These are phyloP conservation scores for Colletotrichum plurivorum DNA, from an alignment of 2,329 filamentous ascomycete species.

Conservation along the genomic window DNA sequence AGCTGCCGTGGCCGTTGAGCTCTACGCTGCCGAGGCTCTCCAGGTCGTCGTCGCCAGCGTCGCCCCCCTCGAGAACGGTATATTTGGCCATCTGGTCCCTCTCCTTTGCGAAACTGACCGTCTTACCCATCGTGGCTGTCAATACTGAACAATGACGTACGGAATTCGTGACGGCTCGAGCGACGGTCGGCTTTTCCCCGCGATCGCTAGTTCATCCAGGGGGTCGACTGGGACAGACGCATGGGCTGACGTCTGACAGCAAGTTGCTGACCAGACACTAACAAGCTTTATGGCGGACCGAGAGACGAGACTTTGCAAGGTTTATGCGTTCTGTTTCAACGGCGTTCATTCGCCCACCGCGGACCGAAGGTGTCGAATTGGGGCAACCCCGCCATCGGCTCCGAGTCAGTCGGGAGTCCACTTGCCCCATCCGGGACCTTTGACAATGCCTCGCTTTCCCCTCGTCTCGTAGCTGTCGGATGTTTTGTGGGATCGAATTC, in stretches of 20 bases:
- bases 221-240: background rate
- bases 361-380: slow-evolving; percentile 4
- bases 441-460: background rate
- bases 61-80: slow-evolving; percentile 5
- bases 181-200: background rate
- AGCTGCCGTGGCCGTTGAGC: background rate
- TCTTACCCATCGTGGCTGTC: slow-evolving; percentile 18
- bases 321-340: slow-evolving; percentile 6
- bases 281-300: slow-evolving; percentile 2
- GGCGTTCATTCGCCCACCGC: background rate
- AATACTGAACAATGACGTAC: too few species aligned
- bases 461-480: background rate
- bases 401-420: slow-evolving; percentile 10
- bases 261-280: background rate
- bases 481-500: background rate
- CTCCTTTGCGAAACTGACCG: slow-evolving; percentile 7
- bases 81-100: slow-evolving; percentile 12
- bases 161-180: background rate
- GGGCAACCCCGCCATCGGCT: background rate
- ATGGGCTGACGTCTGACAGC: slow-evolving; percentile 2
- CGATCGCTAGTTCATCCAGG: background rate
- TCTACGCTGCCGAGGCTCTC: slow-evolving; percentile 17
- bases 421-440: background rate
- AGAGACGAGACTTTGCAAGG: slow-evolving; percentile 10
- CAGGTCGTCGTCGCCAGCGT: slow-evolving; percentile 17